Conservation (phyloP, 768 basidiomycete species). For the Panaeolus papilionaceus region DNA sequence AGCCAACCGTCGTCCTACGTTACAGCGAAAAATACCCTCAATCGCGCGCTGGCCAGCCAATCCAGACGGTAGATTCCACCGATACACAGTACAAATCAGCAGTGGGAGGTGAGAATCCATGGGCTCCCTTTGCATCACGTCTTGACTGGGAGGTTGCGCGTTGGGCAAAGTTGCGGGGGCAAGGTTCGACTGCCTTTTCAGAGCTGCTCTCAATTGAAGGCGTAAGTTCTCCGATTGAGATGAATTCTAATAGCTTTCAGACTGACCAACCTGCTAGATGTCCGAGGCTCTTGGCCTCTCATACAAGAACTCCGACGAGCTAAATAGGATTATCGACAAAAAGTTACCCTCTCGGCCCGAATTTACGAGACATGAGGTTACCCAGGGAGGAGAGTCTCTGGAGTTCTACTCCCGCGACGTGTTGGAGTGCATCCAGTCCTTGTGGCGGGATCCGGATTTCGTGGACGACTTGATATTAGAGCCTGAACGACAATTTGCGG, state of each 20-base stretch:
- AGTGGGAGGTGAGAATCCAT: slow-evolving; percentile 21
- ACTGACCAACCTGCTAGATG: slow-evolving; percentile 20
- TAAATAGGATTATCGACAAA: slow-evolving; percentile 36
- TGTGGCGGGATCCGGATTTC: slow-evolving; percentile 42
- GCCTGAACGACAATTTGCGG: slow-evolving; percentile 44
- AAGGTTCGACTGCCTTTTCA: slow-evolving; percentile 42
- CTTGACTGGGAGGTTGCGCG: slow-evolving; percentile 46
- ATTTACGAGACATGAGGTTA: slow-evolving; percentile 34
- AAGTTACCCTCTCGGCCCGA: slow-evolving; percentile 30
- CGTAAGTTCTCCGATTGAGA: slow-evolving; percentile 29
- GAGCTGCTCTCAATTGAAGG: slow-evolving; percentile 45
- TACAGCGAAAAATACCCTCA: slow-evolving; percentile 16
- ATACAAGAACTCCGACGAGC: slow-evolving; percentile 29
- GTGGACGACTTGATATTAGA: slow-evolving; percentile 32
- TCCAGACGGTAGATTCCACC: background rate
- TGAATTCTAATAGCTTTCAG: too few species aligned
- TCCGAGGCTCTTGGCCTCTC: slow-evolving; percentile 33
- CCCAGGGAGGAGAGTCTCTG: slow-evolving; percentile 32
- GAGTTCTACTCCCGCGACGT: slow-evolving; percentile 41
- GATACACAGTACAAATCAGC: background rate
- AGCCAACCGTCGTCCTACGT: background rate
- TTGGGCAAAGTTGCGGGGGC: slow-evolving; percentile 45
- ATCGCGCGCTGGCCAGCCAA: slow-evolving; percentile 8
- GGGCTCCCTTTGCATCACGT: slow-evolving; percentile 40
- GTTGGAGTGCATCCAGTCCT: slow-evolving; percentile 39